Evolutionary conservation across 805 yeast genomes (phyloP).

Genomic region (Lipomyces mesembrius): DNA sequence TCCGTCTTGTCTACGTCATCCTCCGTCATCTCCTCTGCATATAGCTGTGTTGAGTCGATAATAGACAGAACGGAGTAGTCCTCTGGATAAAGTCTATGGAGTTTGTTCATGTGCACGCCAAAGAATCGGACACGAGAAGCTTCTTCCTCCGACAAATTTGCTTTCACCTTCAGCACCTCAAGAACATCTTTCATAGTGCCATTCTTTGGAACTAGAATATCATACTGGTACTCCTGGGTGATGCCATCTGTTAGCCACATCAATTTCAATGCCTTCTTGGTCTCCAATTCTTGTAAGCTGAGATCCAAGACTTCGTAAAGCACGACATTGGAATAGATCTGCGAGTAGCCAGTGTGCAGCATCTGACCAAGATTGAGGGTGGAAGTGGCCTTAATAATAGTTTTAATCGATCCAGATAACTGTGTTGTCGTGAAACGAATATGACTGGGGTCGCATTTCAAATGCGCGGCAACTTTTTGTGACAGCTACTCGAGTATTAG

Average conservation of each 20-base stretch:
- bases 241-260: slow-evolving; percentile 76
- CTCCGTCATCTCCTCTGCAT: slow-evolving; percentile 47
- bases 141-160: slow-evolving; percentile 55
- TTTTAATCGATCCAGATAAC: slow-evolving; percentile 55
- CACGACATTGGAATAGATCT: slow-evolving; percentile 44
- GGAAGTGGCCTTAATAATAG: slow-evolving; percentile 44
- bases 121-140: slow-evolving; percentile 25
- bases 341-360: slow-evolving; percentile 28
- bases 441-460: slow-evolving; percentile 61
- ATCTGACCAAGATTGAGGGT: slow-evolving; percentile 48
- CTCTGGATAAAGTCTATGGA: slow-evolving; percentile 22
- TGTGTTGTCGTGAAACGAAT: slow-evolving; percentile 69
- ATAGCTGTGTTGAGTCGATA: slow-evolving; percentile 51
- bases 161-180: slow-evolving; percentile 59
- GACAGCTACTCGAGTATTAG: slow-evolving; percentile 50
- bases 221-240: slow-evolving; percentile 68
- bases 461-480: slow-evolving; percentile 57
- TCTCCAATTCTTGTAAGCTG: slow-evolving; percentile 76
- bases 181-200: slow-evolving; percentile 62
- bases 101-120: slow-evolving; percentile 35
- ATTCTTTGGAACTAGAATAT: slow-evolving; percentile 67
- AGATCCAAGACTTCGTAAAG: slow-evolving; percentile 80
- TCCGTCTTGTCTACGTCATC: slow-evolving; percentile 41
- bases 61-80: slow-evolving; percentile 33
- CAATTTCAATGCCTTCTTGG: slow-evolving; percentile 66